Conservation (phyloP, 768 basidiomycete genomes). For the Phanerochaete sordida region DNA sequence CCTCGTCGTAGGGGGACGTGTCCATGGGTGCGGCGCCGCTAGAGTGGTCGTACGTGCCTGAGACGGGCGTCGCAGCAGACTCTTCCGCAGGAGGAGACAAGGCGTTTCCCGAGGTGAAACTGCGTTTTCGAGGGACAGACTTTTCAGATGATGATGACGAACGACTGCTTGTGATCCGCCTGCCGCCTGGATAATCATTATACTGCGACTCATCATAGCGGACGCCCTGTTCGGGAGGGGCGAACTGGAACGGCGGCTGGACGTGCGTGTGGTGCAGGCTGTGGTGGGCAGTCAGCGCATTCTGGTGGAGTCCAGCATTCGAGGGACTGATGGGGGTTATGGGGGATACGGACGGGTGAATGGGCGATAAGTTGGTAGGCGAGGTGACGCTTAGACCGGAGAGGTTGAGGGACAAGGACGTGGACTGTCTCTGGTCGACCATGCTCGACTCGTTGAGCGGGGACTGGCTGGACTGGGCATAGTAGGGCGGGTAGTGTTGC, state of each 20-base stretch:
- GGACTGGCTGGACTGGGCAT: slow-evolving; percentile 17
- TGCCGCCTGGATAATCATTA: slow-evolving; percentile 27
- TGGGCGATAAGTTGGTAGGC: slow-evolving; percentile 62
- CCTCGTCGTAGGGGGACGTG: slow-evolving; percentile 52
- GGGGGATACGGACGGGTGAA: slow-evolving; percentile 43
- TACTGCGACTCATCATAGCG: slow-evolving; percentile 30
- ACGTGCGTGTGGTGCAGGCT: slow-evolving; percentile 22
- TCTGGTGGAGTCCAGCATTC: slow-evolving; percentile 39
- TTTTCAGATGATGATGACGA: slow-evolving; percentile 50
- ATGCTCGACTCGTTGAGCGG: slow-evolving; percentile 21
- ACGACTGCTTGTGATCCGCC: slow-evolving; percentile 36
- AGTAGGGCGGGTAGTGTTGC: slow-evolving; percentile 27
- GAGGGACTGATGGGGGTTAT: slow-evolving; percentile 61
- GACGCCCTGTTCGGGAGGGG: slow-evolving; percentile 30
- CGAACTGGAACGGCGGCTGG: slow-evolving; percentile 49
- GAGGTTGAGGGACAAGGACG: slow-evolving; percentile 62
- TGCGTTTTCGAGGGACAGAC: slow-evolving; percentile 63
- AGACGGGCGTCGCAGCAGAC: slow-evolving; percentile 12
- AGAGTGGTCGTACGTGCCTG: slow-evolving; percentile 26
- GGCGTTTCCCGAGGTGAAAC: slow-evolving; percentile 48
- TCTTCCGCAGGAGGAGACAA: slow-evolving; percentile 31
- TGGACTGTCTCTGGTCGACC: slow-evolving; percentile 24
- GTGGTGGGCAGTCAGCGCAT: slow-evolving; percentile 37
- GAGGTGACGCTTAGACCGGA: slow-evolving; percentile 64
- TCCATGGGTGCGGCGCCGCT: slow-evolving; percentile 23